Evolutionary conservation across 768 basidiomycete species (phyloP), one percentile per base, ranked within the genome.

Genomic region (Boletus rex-veris): DNA sequence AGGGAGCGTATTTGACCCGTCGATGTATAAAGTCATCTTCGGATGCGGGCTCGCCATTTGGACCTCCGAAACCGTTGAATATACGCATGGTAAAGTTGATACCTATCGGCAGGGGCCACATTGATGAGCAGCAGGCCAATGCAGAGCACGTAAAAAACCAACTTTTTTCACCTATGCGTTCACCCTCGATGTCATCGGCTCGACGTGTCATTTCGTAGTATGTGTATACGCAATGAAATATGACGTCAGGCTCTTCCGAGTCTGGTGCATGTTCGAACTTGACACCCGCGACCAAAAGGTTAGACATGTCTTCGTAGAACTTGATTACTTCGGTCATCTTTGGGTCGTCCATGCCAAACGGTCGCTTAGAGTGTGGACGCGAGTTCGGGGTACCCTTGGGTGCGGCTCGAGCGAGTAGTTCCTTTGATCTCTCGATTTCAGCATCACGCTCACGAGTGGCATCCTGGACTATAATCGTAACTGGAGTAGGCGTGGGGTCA

Each of bases 281-380:
- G 66, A 90, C 60, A 48, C 75, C 80, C 4, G 81, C 75, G 21
- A 95, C 78, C 37, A 90, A 75, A 21, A 95, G 72, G 61, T 92
- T 90, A 1, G 90, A 92, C 58, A 92, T 70, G 62, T 94, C 91
- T 68, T 94, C 91, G 66, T 96, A 96, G 56, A 95, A 80, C 47
- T 76, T 77, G 60, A 92, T 77, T 40, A 86, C 78, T 62, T 78
- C 74, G 4, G 74, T 71, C 58, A 82, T 78, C 64, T 84, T 84
- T 6, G 81, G 81, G 57, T 86, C 83, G 21, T 82, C 77, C 42
- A 68, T 51, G 19, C 74, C 71, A 16, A 75, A 59, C 1, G 74
- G 61, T 53, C 73, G 72, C 28, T 67, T 64, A 18, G 65, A 40
- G 14, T 75, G 73, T 47, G 71, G 57, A 46, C 73, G 72, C 19